These are phyloP conservation scores for Rosa rugosa DNA, from an alignment of 306 rosid species.

Conservation along the genomic window DNA sequence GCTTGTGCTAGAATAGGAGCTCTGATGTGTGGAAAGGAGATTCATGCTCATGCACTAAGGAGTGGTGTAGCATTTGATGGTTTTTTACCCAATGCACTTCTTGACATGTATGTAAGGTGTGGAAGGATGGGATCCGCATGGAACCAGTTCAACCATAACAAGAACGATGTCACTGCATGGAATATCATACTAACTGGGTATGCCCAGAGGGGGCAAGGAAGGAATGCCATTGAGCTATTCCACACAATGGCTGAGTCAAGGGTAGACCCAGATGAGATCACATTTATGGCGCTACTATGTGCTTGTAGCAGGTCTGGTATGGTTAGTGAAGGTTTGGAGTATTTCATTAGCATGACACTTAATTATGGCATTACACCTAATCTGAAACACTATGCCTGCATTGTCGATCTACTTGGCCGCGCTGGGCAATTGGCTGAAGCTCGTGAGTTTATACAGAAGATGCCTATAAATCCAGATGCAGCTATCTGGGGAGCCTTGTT, in stretches of 20 bases:
- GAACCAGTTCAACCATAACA: slow-evolving; percentile 65
- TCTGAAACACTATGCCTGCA: slow-evolving; percentile 78
- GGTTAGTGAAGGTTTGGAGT: slow-evolving; percentile 77
- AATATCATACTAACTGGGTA: slow-evolving; percentile 80
- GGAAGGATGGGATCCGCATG: slow-evolving; percentile 69
- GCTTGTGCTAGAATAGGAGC: slow-evolving; percentile 89
- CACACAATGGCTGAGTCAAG: slow-evolving; percentile 58
- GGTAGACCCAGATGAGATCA: slow-evolving; percentile 60
- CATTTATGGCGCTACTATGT: slow-evolving; percentile 64
- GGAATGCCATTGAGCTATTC: slow-evolving; percentile 54
- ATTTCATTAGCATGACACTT: slow-evolving; percentile 54
- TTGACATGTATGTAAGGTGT: slow-evolving; percentile 91
- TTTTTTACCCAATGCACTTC: slow-evolving; percentile 76
- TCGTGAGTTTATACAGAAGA: slow-evolving; percentile 60
- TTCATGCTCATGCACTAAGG: slow-evolving; percentile 89
- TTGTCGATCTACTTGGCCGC: slow-evolving; percentile 84
- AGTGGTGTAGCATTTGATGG: slow-evolving; percentile 66
- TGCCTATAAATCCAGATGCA: slow-evolving; percentile 73
- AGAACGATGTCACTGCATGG: slow-evolving; percentile 70
- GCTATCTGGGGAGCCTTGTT: slow-evolving; percentile 93
- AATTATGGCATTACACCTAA: slow-evolving; percentile 59
- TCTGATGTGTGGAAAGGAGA: slow-evolving; percentile 75
- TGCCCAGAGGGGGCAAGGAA: slow-evolving; percentile 70
- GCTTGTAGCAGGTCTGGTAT: slow-evolving; percentile 87
- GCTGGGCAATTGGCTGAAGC: slow-evolving; percentile 68